Conservation (phyloP, 2,329 filamentous ascomycete genomes). For the Penicillium sclerotigenum region DNA sequence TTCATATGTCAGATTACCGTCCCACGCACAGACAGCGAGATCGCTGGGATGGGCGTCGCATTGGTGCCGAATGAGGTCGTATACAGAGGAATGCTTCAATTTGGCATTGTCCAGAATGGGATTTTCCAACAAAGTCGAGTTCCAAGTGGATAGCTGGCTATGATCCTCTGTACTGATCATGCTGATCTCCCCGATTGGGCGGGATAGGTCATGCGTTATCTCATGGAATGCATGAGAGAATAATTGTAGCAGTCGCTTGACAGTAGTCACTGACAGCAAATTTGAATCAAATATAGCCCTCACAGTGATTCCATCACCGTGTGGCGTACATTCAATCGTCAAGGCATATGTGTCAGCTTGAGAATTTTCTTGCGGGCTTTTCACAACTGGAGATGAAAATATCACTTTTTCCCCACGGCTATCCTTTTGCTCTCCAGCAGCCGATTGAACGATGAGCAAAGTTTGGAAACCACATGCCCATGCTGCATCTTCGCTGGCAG, state of each 20-base stretch:
- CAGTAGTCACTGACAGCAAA: not conserved
- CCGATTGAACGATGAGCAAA: not conserved
- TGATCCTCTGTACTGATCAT: not conserved
- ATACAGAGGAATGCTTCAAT: not conserved
- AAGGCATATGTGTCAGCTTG: not conserved
- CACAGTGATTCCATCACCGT: not conserved
- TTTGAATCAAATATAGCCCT: not conserved
- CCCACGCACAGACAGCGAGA: too few species aligned
- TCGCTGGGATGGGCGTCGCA: conserved; percentile 5
- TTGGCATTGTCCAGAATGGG: not conserved
- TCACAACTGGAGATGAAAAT: not conserved
- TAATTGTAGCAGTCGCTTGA: not conserved
- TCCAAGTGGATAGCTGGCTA: not conserved
- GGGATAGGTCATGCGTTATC: not conserved
- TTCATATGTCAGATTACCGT: too few species aligned
- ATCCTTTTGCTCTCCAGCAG: too few species aligned
- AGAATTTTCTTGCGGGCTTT: not conserved
- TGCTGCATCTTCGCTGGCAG: not conserved
- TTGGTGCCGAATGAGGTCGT: conserved; percentile 5
- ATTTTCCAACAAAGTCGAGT: not conserved
- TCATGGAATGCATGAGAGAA: not conserved
- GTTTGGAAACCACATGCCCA: not conserved
- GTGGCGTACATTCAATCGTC: not conserved
- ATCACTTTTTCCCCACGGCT: not conserved
- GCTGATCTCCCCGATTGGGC: not conserved